phyloP scores from a whole-genome alignment of 805 yeast genomes.

The Saturnispora saitoi region DNA sequence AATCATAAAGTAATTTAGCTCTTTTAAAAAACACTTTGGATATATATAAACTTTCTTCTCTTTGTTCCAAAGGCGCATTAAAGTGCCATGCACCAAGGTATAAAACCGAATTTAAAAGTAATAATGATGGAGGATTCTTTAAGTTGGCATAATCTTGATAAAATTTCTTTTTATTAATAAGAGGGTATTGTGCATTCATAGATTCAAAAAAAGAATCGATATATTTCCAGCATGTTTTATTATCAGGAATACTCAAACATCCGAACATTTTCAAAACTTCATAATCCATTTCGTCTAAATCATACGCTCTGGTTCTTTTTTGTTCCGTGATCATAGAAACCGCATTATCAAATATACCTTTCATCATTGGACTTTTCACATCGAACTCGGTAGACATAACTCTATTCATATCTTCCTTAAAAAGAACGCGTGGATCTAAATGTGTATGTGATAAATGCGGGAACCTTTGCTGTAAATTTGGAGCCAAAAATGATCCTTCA shows the following conservation, averaged over 20 bases:
- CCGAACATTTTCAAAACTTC: slow-evolving; percentile 58
- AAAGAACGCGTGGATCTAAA: slow-evolving; percentile 19
- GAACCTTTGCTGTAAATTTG: slow-evolving; percentile 19
- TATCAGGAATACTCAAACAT: slow-evolving; percentile 63
- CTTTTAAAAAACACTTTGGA: slow-evolving; percentile 29
- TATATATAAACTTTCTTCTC: slow-evolving; percentile 38
- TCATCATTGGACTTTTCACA: slow-evolving; percentile 19
- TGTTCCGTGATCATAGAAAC: slow-evolving; percentile 14
- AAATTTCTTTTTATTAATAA: slow-evolving; percentile 54
- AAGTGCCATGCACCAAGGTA: slow-evolving; percentile 61
- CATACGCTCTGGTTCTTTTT: slow-evolving; percentile 17
- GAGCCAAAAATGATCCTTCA: slow-evolving; percentile 10
- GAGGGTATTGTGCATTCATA: slow-evolving; percentile 60
- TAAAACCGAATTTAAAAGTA: slow-evolving; percentile 55
- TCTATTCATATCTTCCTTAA: slow-evolving; percentile 16
- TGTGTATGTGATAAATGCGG: slow-evolving; percentile 19
- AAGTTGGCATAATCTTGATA: slow-evolving; percentile 50
- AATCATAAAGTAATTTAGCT: slow-evolving; percentile 58
- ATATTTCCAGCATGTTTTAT: slow-evolving; percentile 50
- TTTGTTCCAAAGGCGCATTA: slow-evolving; percentile 38
- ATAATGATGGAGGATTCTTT: slow-evolving; percentile 50
- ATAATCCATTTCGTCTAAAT: slow-evolving; percentile 38
- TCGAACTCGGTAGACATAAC: slow-evolving; percentile 12
- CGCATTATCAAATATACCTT: slow-evolving; percentile 16
- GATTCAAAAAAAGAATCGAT: slow-evolving; percentile 54